Percentiles rank a stretch among this genome's conserved stretches.
phyloP scores from a whole-genome alignment of 2,329 filamentous ascomycete genomes.

The Calonectria pteridis region DNA sequence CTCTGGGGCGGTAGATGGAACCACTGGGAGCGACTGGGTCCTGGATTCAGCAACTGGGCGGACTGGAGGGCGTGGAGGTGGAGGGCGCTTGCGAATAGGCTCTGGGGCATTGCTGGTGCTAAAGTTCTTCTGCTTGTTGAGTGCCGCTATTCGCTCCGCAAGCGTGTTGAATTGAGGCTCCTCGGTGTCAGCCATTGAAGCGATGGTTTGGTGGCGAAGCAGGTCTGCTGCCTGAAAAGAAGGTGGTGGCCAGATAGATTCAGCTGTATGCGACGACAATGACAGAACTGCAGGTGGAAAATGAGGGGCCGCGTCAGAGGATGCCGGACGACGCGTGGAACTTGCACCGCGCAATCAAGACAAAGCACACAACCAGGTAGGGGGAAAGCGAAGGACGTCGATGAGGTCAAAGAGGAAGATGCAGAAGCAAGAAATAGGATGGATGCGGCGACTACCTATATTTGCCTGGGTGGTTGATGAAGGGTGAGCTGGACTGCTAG shows the following conservation, averaged over 20 bases:
- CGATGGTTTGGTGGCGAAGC: neutral
- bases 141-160: slow-evolving; percentile 72
- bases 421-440: slow-evolving; percentile 25
- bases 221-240: neutral
- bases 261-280: neutral
- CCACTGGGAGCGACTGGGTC: slow-evolving; percentile 52
- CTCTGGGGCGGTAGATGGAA: slow-evolving; percentile 44
- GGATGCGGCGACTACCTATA: slow-evolving; percentile 14
- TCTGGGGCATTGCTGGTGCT: slow-evolving; percentile 52
- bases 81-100: slow-evolving; percentile 57
- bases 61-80: slow-evolving; percentile 56
- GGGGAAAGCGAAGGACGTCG: slow-evolving; percentile 26
- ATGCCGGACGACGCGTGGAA: neutral
- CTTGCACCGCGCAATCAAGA: neutral
- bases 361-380: neutral
- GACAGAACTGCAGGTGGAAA: slow-evolving; percentile 1
- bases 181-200: slow-evolving; percentile 69
- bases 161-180: slow-evolving; percentile 73
- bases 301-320: slow-evolving; percentile 15
- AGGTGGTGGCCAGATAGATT: neutral
- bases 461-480: slow-evolving; percentile 33
- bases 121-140: slow-evolving; percentile 73
- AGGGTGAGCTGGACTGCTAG: slow-evolving; percentile 29
- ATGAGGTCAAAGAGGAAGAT: slow-evolving; percentile 1
- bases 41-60: slow-evolving; percentile 54